Evolutionary conservation across 208 protist genomes (phyloP), one percentile per base, ranked within the genome.

Genomic region (Wallacemonas sp.): DNA sequence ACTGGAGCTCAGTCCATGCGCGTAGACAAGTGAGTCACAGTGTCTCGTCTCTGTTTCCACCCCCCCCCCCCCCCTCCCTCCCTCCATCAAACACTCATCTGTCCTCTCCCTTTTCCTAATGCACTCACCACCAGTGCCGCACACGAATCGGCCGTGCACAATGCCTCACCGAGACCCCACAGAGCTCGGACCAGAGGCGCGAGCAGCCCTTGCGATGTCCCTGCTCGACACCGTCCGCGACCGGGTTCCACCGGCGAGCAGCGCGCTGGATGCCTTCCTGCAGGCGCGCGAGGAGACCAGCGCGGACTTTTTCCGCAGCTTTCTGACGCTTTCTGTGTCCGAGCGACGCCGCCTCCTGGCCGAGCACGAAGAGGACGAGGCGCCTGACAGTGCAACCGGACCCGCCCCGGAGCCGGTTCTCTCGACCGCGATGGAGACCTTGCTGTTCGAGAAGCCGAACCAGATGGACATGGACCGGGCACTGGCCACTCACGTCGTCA

Each of bases 181-280:
- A 3, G 39, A 49, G 4, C 23, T 64, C 18, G n/a, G 18, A 14
- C 16, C 18, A 8, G 52, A 59, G 14, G 18, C 11, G 4, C 52
- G 52, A 7, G 52, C 52, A 7, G 52, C 52, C 7, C 20, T 59
- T 3, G 8, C 52, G 4, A 4, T 59, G 26, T 44, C 31, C 7
- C 18, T 59, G 31, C 52, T 59, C 3, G 52, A 20, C 31, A 33
- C 16, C 18, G 20, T 18, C 18, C 50, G 22, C 14, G 31, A 11
- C 31, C 7, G n/a, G 50, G 16, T 0, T 5, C 12, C 50, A 11
- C 14, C 18, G 8, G 0, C 10, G 10, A 41, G 7, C 29, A 31
- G 18, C 50, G 49, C 64, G 11, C 64, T 81, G 28, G 76, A 72
- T 32, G 76, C 67, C 0, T 81, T 81, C 41, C 22, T 77, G 39